These are phyloP conservation scores for Dacryopinax spathularia DNA, from an alignment of 768 basidiomycete genomes.

Conservation along the genomic window DNA sequence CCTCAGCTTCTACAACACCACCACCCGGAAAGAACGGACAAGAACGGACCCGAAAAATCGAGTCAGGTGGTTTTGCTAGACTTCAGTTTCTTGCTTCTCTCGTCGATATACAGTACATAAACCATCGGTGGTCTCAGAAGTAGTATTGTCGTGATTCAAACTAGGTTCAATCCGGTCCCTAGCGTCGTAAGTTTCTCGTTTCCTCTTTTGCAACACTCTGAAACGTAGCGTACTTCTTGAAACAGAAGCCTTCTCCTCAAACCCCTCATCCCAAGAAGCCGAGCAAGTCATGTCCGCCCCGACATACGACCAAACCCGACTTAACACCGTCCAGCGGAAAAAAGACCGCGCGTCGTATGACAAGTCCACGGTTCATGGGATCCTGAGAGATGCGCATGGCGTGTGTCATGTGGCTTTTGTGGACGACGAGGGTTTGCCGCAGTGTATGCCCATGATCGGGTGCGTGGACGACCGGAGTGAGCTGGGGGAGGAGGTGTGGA, in stretches of 20 bases:
- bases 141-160: too few species aligned
- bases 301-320: constrained; percentile 18
- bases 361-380: constrained; percentile 9
- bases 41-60: too few species aligned
- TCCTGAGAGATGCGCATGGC: constrained; percentile 12
- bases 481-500: constrained; percentile 8
- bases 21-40: too few species aligned
- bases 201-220: not conserved
- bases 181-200: too few species aligned
- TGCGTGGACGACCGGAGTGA: constrained; percentile 11
- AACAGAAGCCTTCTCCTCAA: not conserved
- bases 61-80: too few species aligned
- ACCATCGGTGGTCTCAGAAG: too few species aligned
- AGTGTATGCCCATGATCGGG: constrained; percentile 14
- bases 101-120: too few species aligned
- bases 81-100: too few species aligned
- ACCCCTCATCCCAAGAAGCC: not conserved
- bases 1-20: too few species aligned
- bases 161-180: too few species aligned
- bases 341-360: constrained; percentile 16
- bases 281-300: not conserved
- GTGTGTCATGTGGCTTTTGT: constrained; percentile 12
- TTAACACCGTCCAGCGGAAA: constrained; percentile 19
- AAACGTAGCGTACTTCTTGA: not conserved
- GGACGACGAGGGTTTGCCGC: constrained; percentile 12